Base-by-base conservation (phyloP, 2,329 filamentous ascomycete species). In the Cladosporium sp. region DNA sequence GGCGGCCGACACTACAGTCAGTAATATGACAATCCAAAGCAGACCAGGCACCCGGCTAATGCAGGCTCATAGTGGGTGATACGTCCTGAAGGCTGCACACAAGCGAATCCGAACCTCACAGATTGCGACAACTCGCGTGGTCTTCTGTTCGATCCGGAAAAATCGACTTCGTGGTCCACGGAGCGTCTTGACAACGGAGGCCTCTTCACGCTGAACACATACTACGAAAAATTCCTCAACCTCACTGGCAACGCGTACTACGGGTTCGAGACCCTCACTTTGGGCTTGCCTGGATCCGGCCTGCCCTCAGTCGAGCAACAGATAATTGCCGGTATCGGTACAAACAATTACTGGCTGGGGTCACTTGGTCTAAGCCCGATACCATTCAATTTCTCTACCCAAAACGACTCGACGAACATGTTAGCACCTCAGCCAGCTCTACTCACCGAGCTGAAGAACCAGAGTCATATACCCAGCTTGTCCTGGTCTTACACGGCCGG, bases 101-200 rank as follows among this genome's bases (percentile, higher is more conserved):
- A 47, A 15, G 59, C 60, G 15, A 63, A 69, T 58, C 64, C 66
- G 11, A 60, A 36, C 5, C 72, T 73, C 11, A 55, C 51, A 50
- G 59, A 64, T 22, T 69, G 68, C 47, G 47, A 47, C 9, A 50
- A 58, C 9, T 25, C 52, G 3, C 62, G 68, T 20, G 67, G 67
- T 3, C 54, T 59, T 20, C 65, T 72, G 8, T 75, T 75, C 61
- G 55, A 61, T 6, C 57, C 66, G 22, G 72, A 73, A 39, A 59
- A 64, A 34, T 75, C 72, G 4, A 66, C 65, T 1, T 68, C 71
- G 2, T 75, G 73, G 69, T 72, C 59, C 60, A 71, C 60, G 61
- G 65, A 58, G 61, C 69, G 64, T 68, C 70, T 52, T 66, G 67
- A 58, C 7, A 72, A 73, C 9, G 72, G 72, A 7, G 72, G 70